Conservation (phyloP, 2,329 filamentous ascomycete genomes). For the Mycosphaerella arachidis region DNA sequence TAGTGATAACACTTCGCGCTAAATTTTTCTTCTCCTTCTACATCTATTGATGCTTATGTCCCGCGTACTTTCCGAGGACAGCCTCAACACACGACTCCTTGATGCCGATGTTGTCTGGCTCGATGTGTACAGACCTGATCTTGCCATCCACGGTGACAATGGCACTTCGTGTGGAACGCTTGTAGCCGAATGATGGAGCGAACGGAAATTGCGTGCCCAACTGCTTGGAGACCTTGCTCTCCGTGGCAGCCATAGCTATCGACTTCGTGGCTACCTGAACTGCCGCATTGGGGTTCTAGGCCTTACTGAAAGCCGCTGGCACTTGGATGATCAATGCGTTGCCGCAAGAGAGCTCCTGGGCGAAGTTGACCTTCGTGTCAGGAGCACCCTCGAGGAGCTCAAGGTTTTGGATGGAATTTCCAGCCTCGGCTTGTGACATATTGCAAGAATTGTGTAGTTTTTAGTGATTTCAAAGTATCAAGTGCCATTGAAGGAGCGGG, state of each 20-base stretch:
- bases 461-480: background rate
- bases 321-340: conserved; percentile 83
- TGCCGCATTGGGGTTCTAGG: background rate
- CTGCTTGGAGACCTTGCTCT: conserved; percentile 73
- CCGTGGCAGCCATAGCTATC: conserved; percentile 21
- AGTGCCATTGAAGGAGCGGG: background rate
- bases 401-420: conserved; percentile 72
- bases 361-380: conserved; percentile 82
- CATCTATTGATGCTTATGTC: background rate
- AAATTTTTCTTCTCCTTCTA: background rate
- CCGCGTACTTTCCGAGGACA: conserved; percentile 9
- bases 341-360: conserved; percentile 62
- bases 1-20: background rate
- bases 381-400: conserved; percentile 81
- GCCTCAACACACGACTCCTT: conserved; percentile 18
- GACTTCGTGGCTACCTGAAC: conserved; percentile 1
- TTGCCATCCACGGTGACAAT: conserved; percentile 79
- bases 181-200: conserved; percentile 71
- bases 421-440: conserved; percentile 57
- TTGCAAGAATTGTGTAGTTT: background rate
- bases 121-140: conserved; percentile 74
- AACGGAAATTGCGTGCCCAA: conserved; percentile 80
- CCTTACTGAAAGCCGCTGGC: conserved; percentile 50
- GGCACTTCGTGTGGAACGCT: conserved; percentile 82
- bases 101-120: conserved; percentile 58